These are phyloP conservation scores for Pichia sp. DNA, from an alignment of 1,139 yeast genomes.

Conservation along the genomic window DNA sequence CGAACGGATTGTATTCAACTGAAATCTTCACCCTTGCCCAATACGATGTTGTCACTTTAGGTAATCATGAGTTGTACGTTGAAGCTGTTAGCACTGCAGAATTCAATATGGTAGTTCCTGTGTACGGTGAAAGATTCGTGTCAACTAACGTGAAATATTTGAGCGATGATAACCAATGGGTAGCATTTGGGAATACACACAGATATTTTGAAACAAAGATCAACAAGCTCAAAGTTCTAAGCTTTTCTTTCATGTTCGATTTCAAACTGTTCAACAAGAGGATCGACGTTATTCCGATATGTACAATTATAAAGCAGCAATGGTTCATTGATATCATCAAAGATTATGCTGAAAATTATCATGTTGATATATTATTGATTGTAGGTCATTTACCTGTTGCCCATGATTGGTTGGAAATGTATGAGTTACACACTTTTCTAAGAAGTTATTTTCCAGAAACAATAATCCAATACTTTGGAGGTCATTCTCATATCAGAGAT, in stretches of 20 bases:
- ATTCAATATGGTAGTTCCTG: slow-evolving; percentile 47
- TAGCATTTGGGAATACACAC: slow-evolving; percentile 61
- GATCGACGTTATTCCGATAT: slow-evolving; percentile 60
- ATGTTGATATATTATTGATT: slow-evolving; percentile 60
- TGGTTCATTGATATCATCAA: slow-evolving; percentile 59
- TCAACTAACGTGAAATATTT: slow-evolving; percentile 74
- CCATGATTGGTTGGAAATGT: slow-evolving; percentile 50
- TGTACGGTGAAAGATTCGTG: slow-evolving; percentile 61
- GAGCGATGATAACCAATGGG: slow-evolving; percentile 41
- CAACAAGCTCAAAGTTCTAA: slow-evolving; percentile 46
- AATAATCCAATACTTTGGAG: slow-evolving; percentile 83
- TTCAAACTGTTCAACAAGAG: slow-evolving; percentile 55
- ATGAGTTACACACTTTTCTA: slow-evolving; percentile 43
- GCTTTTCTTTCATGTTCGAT: slow-evolving; percentile 76
- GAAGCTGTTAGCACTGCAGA: slow-evolving; percentile 63
- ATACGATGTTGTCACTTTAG: slow-evolving; percentile 76
- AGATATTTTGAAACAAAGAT: slow-evolving; percentile 59
- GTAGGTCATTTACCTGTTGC: slow-evolving; percentile 79
- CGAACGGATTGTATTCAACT: slow-evolving; percentile 60
- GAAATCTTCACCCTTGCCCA: slow-evolving; percentile 58
- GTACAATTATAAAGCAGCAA: slow-evolving; percentile 43
- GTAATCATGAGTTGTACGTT: slow-evolving; percentile 88
- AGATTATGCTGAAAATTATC: slow-evolving; percentile 32
- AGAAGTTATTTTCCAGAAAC: slow-evolving; percentile 53
- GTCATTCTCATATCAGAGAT: slow-evolving; percentile 91